Base-by-base conservation (phyloP, 768 basidiomycete species). In the Mycena alexandri region DNA sequence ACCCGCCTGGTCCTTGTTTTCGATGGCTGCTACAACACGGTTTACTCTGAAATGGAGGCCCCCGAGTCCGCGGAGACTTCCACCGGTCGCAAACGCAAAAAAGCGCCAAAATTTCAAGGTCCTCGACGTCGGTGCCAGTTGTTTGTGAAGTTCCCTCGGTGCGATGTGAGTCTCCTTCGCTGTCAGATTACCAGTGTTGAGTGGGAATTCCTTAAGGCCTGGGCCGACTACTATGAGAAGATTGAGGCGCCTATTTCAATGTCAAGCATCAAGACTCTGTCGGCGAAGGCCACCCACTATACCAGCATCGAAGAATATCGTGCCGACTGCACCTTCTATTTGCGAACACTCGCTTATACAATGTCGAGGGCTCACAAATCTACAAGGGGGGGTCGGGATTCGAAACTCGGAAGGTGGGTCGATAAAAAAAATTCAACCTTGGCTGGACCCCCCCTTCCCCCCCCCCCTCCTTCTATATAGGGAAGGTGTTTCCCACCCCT, bases 261-360 rank as follows among this genome's bases (percentile, higher is more conserved):
- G 33, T 16, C 10, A 2, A 47, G 47, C 19, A 59, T 59, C 43
- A 29, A 47, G 44, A 47, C 24, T 22, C 13, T 48, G 12, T 46
- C 57, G 29, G 29, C 46, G 5, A 58, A 59, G 22, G 7, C 44
- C 1, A 34, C 57, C 1, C 57, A 59, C 16, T 59, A 59, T 21
- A 13, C 22, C 16, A 33, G 21, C 33, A 3, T 19, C 33, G 51
- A 25, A 33, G 63, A 63, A 65, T 12, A 41, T 21, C n/a, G 61
- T 50, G 56, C 68, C 70, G 51, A 17, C 33, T 34, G 51, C 43
- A 55, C 36, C 59, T 57, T 21, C 21, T 69, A 50, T 69, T 69
- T 50, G 11, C 19, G 34, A 69, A 69, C 52, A 57, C 63, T 16
- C 48, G 22, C 5, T 25, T 41, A 24, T 68, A 48, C 42, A 68